These are phyloP conservation scores for Penicillium tannophilum DNA, from an alignment of 495 filamentous ascomycete genomes.

Conservation along the genomic window DNA sequence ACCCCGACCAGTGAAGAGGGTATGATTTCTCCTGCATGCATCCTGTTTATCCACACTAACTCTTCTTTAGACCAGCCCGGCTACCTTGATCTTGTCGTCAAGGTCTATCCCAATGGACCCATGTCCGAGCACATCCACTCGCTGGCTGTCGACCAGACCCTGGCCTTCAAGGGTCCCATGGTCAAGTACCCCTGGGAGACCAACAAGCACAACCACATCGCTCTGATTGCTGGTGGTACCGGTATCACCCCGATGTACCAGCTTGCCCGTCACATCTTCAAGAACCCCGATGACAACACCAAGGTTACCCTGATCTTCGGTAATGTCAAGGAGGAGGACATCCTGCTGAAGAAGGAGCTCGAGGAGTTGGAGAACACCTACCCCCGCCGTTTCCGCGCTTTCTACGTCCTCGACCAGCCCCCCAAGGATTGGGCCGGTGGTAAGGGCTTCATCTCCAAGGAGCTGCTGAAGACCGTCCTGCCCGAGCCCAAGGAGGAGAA, in stretches of 20 bases:
- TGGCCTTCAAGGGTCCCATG: slow-evolving; percentile 92
- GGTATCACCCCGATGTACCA: slow-evolving; percentile 96
- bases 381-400: slow-evolving; percentile 88
- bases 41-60: neutral
- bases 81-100: slow-evolving; percentile 86
- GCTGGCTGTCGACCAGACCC: slow-evolving; percentile 74
- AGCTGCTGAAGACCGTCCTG: slow-evolving; percentile 87
- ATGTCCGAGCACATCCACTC: slow-evolving; percentile 89
- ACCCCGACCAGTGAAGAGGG: slow-evolving; percentile 88
- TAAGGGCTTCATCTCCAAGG: slow-evolving; percentile 81
- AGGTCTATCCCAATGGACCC: slow-evolving; percentile 83
- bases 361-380: slow-evolving; percentile 85
- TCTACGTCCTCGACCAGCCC: slow-evolving; percentile 88
- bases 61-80: slow-evolving; percentile 67
- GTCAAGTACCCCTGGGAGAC: slow-evolving; percentile 89
- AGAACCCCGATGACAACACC: slow-evolving; percentile 92
- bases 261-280: slow-evolving; percentile 82
- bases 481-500: slow-evolving; percentile 88
- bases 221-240: slow-evolving; percentile 91
- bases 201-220: slow-evolving; percentile 95
- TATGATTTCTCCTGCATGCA: slow-evolving; percentile 35
- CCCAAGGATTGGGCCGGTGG: slow-evolving; percentile 75
- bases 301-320: slow-evolving; percentile 94
- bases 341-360: slow-evolving; percentile 82
- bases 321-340: slow-evolving; percentile 83